Evolutionary conservation across 768 basidiomycete genomes (phyloP), one percentile per base, ranked within the genome.

Genomic region (Russula sp.): DNA sequence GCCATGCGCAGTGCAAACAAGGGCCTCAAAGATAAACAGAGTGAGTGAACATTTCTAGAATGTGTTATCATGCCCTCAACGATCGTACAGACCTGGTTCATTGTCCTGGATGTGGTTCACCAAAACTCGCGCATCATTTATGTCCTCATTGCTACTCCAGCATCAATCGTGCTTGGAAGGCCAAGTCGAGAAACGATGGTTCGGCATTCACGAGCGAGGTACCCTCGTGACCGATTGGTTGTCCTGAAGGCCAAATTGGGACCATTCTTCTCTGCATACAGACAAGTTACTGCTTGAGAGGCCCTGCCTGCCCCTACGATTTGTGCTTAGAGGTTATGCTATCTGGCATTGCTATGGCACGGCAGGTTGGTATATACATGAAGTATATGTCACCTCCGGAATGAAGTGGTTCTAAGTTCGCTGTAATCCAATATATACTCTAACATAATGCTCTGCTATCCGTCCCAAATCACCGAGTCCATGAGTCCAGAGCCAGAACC

Each of bases 1-100:
- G 82, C 87, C n/a, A 96, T 96, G 93, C 81, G 95, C 45, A 85
- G 85, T 65, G 88, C 94, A 16, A 93, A 94, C 74, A 98, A 98
- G 74, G 93, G 94, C 1, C 75, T 97, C 69, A 92, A 94, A 73
- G 94, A 98, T 74, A 95, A 93, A 73, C 85, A 85, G 63, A 93
- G 96, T 93, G 69, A 63, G 84, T 74, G 34, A 3, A 14, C 36
- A 0, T 50, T 46, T 42, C 10, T 43, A 41, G 41, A 20, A 18
- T 8, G 10, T 22, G 18, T 42, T 51, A 29, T 56, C 47, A 50
- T 35, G 39, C 22, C 36, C 1, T 54, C 29, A 41, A 13, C 29
- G 34, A 39, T 5, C 56, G 29, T 61, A 8, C 25, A 98, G 95
- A 95, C 71, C 83, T 98, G 66, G 90, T 90, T 62, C 83, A 86